Evolutionary conservation across 148 eudicot genomes (phyloP).

Genomic region (Gaultheria prostrata): DNA sequence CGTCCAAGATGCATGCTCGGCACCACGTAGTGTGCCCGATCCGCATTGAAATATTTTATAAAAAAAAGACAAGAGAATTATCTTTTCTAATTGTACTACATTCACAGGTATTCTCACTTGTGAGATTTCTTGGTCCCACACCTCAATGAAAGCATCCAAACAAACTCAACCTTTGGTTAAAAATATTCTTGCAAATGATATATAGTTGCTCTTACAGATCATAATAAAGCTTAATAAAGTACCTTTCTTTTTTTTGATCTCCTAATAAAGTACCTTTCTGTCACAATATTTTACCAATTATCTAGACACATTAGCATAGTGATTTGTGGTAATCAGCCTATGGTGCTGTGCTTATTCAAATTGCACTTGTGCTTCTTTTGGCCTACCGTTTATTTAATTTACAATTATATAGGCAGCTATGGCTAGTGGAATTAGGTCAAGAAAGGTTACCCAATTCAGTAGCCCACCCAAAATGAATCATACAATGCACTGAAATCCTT

Average conservation of each 20-base stretch:
- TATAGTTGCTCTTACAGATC: background rate
- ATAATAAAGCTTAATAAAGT: background rate
- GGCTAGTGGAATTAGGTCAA: slow-evolving; percentile 36
- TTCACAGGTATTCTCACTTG: no score
- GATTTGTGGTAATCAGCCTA: slow-evolving; percentile 1
- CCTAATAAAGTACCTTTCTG: background rate
- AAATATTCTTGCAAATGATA: background rate
- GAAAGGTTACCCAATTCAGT: slow-evolving; percentile 36
- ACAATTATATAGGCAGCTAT: background rate
- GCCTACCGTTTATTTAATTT: slow-evolving; percentile 37
- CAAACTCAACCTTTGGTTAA: background rate
- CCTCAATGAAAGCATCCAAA: background rate
- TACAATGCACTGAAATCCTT: slow-evolving; percentile 15
- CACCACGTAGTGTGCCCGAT: no score
- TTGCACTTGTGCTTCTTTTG: slow-evolving; percentile 41
- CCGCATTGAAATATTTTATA: no score
- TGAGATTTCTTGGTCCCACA: background rate
- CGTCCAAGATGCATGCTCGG: no score
- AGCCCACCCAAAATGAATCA: slow-evolving; percentile 8
- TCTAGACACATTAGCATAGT: slow-evolving; percentile 3
- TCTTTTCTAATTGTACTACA: background rate
- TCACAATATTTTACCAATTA: background rate
- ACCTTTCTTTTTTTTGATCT: background rate
- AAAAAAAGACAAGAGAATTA: no score
- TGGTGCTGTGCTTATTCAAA: slow-evolving; percentile 37